These are phyloP conservation scores for Phytophthora megakarya DNA, from an alignment of 352 stramenopile genomes.

Conservation along the genomic window DNA sequence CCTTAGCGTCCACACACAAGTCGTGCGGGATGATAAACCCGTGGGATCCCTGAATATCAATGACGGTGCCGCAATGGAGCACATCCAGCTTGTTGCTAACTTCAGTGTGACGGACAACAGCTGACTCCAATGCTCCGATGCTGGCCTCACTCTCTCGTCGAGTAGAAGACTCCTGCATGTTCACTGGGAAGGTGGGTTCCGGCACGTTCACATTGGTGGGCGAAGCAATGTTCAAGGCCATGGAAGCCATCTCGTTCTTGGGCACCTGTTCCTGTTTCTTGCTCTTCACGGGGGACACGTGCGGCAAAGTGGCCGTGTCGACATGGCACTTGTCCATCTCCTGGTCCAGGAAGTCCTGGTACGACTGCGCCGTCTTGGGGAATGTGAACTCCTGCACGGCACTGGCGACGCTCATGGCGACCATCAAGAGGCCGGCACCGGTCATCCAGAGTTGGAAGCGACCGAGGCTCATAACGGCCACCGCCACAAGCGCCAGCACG, in stretches of 20 bases:
- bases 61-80: slow-evolving; percentile 77
- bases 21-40: slow-evolving; percentile 82
- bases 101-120: slow-evolving; percentile 26
- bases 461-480: slow-evolving; percentile 56
- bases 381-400: slow-evolving; percentile 68
- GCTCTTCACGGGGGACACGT: slow-evolving; percentile 44
- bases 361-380: slow-evolving; percentile 44
- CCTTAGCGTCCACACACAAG: slow-evolving; percentile 43
- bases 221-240: slow-evolving; percentile 52
- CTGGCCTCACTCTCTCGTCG: slow-evolving; percentile 42
- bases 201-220: slow-evolving; percentile 37
- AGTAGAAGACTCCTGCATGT: slow-evolving; percentile 19
- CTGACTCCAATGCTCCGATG: slow-evolving; percentile 40
- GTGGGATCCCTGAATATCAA: slow-evolving; percentile 75
- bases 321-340: slow-evolving; percentile 54
- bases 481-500: slow-evolving; percentile 45
- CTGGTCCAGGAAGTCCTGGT: slow-evolving; percentile 63
- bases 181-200: slow-evolving; percentile 9
- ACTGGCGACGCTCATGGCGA: slow-evolving; percentile 62
- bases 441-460: slow-evolving; percentile 76
- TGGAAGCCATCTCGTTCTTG: slow-evolving; percentile 30
- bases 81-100: slow-evolving; percentile 63
- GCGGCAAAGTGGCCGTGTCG: slow-evolving; percentile 56
- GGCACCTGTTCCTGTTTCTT: slow-evolving; percentile 25
- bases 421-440: slow-evolving; percentile 58